Evolutionary conservation across 1,284 basidiomycete species (phyloP).

Genomic region (Tremellales sp.): DNA sequence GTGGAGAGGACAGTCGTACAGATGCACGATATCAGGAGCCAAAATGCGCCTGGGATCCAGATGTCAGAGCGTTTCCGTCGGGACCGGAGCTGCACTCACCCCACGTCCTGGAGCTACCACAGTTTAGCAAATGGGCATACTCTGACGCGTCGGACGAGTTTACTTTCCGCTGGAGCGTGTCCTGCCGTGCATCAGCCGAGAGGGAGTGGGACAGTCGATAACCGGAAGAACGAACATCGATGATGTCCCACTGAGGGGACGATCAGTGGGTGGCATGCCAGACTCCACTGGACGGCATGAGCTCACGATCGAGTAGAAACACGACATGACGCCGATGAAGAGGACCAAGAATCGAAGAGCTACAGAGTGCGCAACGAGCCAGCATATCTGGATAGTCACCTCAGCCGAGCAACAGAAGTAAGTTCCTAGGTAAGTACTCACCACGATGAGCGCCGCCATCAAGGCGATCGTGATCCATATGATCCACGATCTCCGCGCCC

Average conservation of each 20-base stretch:
- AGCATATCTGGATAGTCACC: constrained; percentile 56
- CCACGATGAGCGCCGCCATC: constrained; percentile 39
- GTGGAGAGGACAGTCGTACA: constrained; percentile 45
- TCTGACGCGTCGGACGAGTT: constrained; percentile 87
- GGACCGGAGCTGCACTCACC: constrained; percentile 35
- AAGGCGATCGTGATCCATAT: constrained; percentile 46
- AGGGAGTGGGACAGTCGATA: not conserved
- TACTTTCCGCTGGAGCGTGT: constrained; percentile 84
- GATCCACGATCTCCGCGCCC: constrained; percentile 72
- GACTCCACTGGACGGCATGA: not conserved
- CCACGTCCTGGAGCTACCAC: constrained; percentile 52
- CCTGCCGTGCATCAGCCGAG: constrained; percentile 49
- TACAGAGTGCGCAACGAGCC: constrained; percentile 73
- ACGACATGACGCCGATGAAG: constrained; percentile 94
- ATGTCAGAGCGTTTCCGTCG: constrained; percentile 67
- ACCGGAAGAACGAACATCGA: constrained; percentile 54
- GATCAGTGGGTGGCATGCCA: constrained; percentile 5
- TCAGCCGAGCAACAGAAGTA: not conserved
- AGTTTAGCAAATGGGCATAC: constrained; percentile 80
- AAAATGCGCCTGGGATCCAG: constrained; percentile 65
- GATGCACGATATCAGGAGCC: constrained; percentile 73
- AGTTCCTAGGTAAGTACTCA: constrained; percentile 13
- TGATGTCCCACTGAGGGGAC: constrained; percentile 71
- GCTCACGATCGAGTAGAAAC: constrained; percentile 60
- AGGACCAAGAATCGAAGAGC: constrained; percentile 61